Evolutionary conservation across 2,329 filamentous ascomycete genomes (phyloP), one percentile per base, ranked within the genome.

Genomic region (Diplodia intermedia): DNA sequence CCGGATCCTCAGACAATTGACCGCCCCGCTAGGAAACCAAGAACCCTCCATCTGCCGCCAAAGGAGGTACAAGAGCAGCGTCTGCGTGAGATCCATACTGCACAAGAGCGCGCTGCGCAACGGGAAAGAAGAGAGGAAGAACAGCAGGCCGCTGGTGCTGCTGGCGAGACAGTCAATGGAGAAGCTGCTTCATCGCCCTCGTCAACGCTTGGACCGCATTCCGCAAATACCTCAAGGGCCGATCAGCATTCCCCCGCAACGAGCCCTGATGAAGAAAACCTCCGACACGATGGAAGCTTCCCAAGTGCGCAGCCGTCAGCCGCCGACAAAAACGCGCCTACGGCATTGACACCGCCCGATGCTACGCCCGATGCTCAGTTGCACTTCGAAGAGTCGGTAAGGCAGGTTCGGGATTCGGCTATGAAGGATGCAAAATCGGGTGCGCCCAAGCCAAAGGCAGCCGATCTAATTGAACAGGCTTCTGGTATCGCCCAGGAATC

Each of bases 171-270:
- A 29, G 49, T 71, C 11, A 69, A 70, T 70, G 43, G 71, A 70
- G 76, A 81, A 67, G 68, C 75, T 70, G 77, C 79, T 8, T 84
- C 83, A 12, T 85, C 82, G 14, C 86, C 86, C 29, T 86, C 83
- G 9, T 94, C 92, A 6, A 93, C 90, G 0, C 81, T 87, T 66
- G 88, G 84, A 38, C 86, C 89, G 1, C 89, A 90, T 72, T 93
- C 91, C 53, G 89, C 89, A 66, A 88, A 90, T 26, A 95, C 92
- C 0, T 90, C 92, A 1, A 86, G 85, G 43, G 84, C 89, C 49
- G 86, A 89, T 69, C 86, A 90, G 70, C 86, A 84, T 7, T 93
- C 91, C 1, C 88, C 90, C 0, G 89, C 90, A 71, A 93, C 91
- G 1, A 93, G 90, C 72, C 89, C 90, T 1, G 90, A 91, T 66